Percentiles rank a stretch among this genome's conserved stretches.
Evolutionary conservation across 2,329 filamentous ascomycete species (phyloP).

Genomic region (Alternaria triticina): DNA sequence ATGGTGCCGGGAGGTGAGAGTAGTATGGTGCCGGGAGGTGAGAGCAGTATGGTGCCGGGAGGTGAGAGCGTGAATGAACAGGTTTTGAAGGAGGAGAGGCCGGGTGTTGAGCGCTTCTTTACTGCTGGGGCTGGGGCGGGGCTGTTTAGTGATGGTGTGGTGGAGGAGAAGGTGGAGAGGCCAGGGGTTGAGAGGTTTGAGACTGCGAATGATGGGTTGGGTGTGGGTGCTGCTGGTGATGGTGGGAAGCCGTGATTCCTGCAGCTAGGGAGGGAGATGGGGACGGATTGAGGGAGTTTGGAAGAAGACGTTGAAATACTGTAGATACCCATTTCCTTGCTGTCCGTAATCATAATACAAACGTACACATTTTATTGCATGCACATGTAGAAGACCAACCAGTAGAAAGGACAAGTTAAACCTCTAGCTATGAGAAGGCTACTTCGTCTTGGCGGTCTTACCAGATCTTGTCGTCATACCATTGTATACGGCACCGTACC

Average conservation of each 20-base stretch:
- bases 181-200: constrained; percentile 62
- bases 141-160: constrained; percentile 22
- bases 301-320: not conserved
- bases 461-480: too few species aligned
- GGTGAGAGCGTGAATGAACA: constrained; percentile 7
- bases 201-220: constrained; percentile 52
- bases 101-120: constrained; percentile 60
- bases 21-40: not conserved
- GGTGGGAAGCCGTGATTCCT: not conserved
- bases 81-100: constrained; percentile 17
- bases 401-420: too few species aligned
- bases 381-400: too few species aligned
- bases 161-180: constrained; percentile 16
- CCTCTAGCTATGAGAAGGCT: too few species aligned
- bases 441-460: too few species aligned
- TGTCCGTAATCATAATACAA: not conserved
- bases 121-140: constrained; percentile 53
- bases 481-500: too few species aligned
- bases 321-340: constrained; percentile 3
- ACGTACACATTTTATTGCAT: not conserved
- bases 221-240: constrained; percentile 7
- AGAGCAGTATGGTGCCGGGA: not conserved
- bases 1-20: not conserved
- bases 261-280: not conserved
- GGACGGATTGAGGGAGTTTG: too few species aligned